Evolutionary conservation across 2,329 filamentous ascomycete species (phyloP), one percentile per base, ranked within the genome.

Genomic region (Exophiala dermatitidis): DNA sequence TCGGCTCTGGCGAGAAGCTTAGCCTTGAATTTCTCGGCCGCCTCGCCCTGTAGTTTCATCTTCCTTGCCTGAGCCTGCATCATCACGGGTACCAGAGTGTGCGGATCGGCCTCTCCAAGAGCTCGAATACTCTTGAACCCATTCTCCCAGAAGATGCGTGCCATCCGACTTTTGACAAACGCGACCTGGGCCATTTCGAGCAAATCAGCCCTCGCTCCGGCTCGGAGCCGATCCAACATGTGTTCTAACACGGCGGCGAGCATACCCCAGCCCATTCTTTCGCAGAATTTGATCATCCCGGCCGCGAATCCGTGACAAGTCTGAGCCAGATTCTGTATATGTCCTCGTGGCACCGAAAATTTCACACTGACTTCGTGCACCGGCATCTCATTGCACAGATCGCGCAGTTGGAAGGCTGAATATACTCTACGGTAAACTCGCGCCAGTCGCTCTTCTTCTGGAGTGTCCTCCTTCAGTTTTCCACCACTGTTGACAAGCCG

Each of bases 271-370:
- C 50, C 55, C 86, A 90, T 88, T 12, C 81, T 77, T 60, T 88
- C 77, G 64, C 86, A 90, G 64, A 90, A 90, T 60, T 86, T 88
- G 55, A 90, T 81, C 75, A 89, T 88, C 2, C 85, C 85, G 1
- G 84, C 84, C 2, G 85, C 86, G 63, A 90, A 90, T 0, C 86
- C 86, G 59, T 88, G 82, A 60, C 86, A 89, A 1, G 83, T 85
- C 62, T 88, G 85, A 2, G 85, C 80, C 1, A 90, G 73, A 19
- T 77, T 86, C 67, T 90, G 86, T 7, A 90, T 80, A 3, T 79
- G 76, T 1, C 86, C 86, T 19, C 86, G 78, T 5, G 85, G 81
- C 54, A 82, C 80, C 56, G 81, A 78, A 65, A 88, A 90, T 64
- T 86, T 88, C 10, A 75, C 74, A 29, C 86, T 83, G 30, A 90